Percentiles rank a stretch among this genome's conserved stretches.
Conservation (phyloP, 2,329 filamentous ascomycete species). For the Didymella lethalis region DNA sequence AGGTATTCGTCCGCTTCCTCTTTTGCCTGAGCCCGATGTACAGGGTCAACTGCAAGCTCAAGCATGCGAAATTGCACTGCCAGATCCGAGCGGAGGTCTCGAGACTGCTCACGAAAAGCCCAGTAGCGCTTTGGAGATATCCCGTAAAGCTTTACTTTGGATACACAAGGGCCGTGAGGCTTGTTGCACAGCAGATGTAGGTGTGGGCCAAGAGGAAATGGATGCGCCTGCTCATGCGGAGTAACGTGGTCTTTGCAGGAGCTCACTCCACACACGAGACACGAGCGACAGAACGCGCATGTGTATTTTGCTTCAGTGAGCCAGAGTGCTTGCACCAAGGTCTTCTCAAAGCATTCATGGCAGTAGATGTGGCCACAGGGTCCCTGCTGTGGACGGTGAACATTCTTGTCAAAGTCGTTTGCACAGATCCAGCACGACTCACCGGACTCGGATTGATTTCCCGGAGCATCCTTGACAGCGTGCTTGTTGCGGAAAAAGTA, state of each 20-base stretch:
- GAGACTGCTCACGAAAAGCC: conserved; percentile 5
- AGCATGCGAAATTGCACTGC: background rate
- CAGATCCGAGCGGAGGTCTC: background rate
- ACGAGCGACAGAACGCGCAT: conserved; percentile 8
- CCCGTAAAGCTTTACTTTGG: background rate
- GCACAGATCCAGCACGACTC: conserved; percentile 9
- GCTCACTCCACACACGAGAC: conserved; percentile 1
- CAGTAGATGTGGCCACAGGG: conserved; percentile 12
- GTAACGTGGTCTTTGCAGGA: conserved; percentile 3
- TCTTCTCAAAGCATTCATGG: background rate
- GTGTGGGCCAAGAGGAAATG: background rate
- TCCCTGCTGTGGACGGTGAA: background rate
- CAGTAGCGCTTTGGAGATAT: conserved; percentile 8
- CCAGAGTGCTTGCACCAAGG: background rate
- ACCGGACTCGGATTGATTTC: background rate
- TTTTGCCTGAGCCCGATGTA: background rate
- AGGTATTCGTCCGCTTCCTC: background rate
- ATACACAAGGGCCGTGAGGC: background rate
- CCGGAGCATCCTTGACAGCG: background rate
- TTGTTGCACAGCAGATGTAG: background rate
- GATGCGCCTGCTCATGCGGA: background rate
- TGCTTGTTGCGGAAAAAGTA: conserved; percentile 14
- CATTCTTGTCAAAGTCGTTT: conserved; percentile 1
- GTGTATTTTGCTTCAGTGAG: background rate
- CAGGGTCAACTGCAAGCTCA: background rate